A percentile compares a stretch with the other conserved stretches of the same genome.
These are phyloP conservation scores for Nephelium lappaceum DNA, from an alignment of 345 rosid species.

Conservation along the genomic window DNA sequence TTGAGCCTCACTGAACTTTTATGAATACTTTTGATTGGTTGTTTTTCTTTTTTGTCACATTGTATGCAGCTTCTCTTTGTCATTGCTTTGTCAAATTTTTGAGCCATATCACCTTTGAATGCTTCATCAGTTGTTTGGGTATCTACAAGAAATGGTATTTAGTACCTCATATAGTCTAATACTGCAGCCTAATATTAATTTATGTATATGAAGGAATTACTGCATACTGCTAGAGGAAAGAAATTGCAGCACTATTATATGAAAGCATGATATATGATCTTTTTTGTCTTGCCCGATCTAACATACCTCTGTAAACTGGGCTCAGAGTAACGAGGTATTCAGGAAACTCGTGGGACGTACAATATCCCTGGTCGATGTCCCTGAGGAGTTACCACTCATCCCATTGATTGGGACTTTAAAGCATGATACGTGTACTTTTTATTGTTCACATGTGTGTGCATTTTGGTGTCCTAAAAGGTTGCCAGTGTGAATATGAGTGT, in stretches of 20 bases:
- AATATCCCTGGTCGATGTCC: background rate
- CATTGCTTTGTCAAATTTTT: background rate
- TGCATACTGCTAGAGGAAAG: background rate
- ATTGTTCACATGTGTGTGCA: background rate
- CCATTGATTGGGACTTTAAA: background rate
- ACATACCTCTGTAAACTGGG: background rate
- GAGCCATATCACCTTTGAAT: background rate
- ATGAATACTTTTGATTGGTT: background rate
- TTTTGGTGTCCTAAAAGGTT: background rate
- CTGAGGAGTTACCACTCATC: background rate
- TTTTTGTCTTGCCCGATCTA: background rate
- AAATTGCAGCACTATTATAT: background rate
- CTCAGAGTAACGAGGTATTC: background rate
- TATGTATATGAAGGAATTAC: slow-evolving; percentile 3
- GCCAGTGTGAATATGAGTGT: background rate
- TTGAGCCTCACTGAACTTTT: background rate
- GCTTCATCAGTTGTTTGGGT: background rate
- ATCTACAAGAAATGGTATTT: background rate
- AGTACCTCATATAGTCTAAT: background rate
- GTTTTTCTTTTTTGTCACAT: background rate
- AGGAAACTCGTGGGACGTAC: background rate
- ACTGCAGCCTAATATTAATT: background rate
- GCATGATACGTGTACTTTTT: background rate
- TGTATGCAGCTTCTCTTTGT: background rate
- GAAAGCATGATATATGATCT: slow-evolving; percentile 1